Conservation (phyloP, 2,329 filamentous ascomycete genomes). For the Tolypocladium tundrense region DNA sequence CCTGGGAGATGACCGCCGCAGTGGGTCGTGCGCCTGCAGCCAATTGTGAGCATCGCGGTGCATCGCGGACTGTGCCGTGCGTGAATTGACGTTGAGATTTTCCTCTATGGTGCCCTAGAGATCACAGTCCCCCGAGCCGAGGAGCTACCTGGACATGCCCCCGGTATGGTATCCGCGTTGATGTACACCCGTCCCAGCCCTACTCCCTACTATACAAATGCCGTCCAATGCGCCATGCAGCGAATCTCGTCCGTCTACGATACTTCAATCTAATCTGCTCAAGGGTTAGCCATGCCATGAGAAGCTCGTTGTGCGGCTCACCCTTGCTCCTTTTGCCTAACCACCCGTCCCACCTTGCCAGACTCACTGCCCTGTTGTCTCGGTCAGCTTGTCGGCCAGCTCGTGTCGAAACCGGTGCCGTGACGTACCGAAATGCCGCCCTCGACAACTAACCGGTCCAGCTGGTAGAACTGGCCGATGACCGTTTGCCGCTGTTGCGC, state of each 20-base stretch:
- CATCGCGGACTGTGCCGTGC: background rate
- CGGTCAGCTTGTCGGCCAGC: background rate
- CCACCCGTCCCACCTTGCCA: slow-evolving; percentile 54
- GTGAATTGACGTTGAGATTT: background rate
- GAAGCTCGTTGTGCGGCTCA: slow-evolving; percentile 27
- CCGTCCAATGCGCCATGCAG: background rate
- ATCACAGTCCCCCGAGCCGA: background rate
- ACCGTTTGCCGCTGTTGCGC: slow-evolving; percentile 76
- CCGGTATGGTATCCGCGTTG: background rate
- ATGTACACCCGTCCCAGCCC: background rate
- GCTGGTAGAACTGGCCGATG: slow-evolving; percentile 88
- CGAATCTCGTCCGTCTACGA: background rate
- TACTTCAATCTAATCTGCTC: slow-evolving; percentile 5
- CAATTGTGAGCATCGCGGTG: background rate
- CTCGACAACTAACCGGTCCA: slow-evolving; percentile 87
- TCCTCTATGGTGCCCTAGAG: background rate
- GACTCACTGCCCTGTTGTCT: slow-evolving; percentile 54
- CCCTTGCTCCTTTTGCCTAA: slow-evolving; percentile 72
- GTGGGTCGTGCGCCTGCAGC: background rate
- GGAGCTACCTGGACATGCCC: background rate
- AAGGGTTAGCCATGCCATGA: background rate
- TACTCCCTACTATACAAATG: slow-evolving; percentile 1
- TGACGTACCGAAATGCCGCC: slow-evolving; percentile 60
- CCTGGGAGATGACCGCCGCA: no score
- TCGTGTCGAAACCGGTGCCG: background rate